These are phyloP conservation scores for Ilex asprella DNA, from an alignment of 257 asterid genomes.

Conservation along the genomic window DNA sequence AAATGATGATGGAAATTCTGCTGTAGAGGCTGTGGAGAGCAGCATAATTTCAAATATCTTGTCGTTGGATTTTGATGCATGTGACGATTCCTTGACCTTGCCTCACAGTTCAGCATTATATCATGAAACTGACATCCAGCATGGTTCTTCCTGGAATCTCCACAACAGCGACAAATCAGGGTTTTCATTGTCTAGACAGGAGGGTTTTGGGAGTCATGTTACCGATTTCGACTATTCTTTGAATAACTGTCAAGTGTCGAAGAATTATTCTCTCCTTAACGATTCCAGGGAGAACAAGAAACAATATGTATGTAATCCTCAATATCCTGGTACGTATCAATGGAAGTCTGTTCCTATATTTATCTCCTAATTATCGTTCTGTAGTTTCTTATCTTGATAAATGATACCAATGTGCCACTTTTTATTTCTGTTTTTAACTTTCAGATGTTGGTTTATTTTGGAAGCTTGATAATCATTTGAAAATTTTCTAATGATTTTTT, in stretches of 20 bases:
- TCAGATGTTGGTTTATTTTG: background rate
- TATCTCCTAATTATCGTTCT: conserved; percentile 4
- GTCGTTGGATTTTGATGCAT: conserved; percentile 75
- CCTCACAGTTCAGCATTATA: conserved; percentile 42
- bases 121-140: conserved; percentile 49
- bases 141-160: conserved; percentile 73
- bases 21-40: conserved; percentile 57
- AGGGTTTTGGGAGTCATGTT: conserved; percentile 45
- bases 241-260: conserved; percentile 18
- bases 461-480: too few relatives aligned
- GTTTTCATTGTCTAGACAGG: conserved; percentile 43
- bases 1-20: conserved; percentile 53
- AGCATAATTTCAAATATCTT: conserved; percentile 70
- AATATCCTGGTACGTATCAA: conserved; percentile 46
- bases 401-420: background rate
- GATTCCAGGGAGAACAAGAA: conserved; percentile 54
- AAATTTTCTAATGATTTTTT: too few relatives aligned
- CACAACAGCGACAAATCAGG: conserved; percentile 53
- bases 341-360: background rate
- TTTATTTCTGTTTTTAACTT: background rate
- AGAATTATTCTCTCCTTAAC: conserved; percentile 30
- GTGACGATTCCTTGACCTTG: conserved; percentile 50
- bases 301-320: conserved; percentile 55
- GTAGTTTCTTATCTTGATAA: background rate
- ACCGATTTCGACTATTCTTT: conserved; percentile 29